Percentiles rank a stretch among this genome's conserved stretches.
Evolutionary conservation across 345 rosid species (phyloP).

Genomic region (Corymbia maculata): DNA sequence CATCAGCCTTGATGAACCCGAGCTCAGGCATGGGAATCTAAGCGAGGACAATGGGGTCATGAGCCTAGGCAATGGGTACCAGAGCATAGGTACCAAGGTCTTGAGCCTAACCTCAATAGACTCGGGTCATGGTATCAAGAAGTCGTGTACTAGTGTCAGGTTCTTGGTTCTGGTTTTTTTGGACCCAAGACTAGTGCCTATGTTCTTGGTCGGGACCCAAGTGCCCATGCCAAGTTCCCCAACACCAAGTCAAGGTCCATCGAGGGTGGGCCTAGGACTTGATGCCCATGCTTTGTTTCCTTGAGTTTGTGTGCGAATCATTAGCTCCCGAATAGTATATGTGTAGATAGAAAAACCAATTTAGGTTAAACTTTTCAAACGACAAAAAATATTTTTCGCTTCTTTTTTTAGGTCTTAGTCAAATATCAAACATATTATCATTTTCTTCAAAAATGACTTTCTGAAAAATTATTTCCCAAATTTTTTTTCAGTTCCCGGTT

Average conservation of each 20-base stretch:
- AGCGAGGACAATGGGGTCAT: background rate
- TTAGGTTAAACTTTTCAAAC: accelerated
- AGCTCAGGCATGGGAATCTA: background rate
- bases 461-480: no score
- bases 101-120: no score
- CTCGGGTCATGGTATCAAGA: no score
- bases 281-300: background rate
- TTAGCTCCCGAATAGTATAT: accelerated
- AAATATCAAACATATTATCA: no score
- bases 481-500: no score
- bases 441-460: no score
- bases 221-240: accelerated
- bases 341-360: no score
- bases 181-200: background rate
- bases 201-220: background rate
- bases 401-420: no score
- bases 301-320: background rate
- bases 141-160: no score
- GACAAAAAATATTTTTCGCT: accelerated
- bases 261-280: background rate
- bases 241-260: accelerated
- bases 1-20: accelerated
- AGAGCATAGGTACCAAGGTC: no score
- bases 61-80: background rate
- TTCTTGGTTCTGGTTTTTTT: no score